Evolutionary conservation across 2,329 filamentous ascomycete genomes (phyloP).

Genomic region (Tolypocladium guangdongense): DNA sequence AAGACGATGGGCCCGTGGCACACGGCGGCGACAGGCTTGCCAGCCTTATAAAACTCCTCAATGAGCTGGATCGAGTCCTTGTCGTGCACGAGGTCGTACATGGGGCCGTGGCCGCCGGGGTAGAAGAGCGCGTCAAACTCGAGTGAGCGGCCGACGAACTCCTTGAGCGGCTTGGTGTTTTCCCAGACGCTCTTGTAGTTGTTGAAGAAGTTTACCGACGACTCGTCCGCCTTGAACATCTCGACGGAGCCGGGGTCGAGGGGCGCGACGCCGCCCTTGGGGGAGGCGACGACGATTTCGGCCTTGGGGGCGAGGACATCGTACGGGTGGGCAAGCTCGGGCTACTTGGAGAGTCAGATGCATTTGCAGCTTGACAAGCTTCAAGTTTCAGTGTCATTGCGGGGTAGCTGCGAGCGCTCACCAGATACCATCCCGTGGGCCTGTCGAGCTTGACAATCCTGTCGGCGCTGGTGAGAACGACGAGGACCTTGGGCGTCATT

Average conservation of each 20-base stretch:
- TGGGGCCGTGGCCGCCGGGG: conserved; percentile 50
- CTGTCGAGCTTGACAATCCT: conserved; percentile 34
- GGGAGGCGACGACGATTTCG: conserved; percentile 49
- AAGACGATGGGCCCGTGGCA: conserved; percentile 60
- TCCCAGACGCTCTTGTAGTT: conserved; percentile 51
- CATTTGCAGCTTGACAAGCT: background rate
- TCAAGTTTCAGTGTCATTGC: no score
- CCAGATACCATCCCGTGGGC: conserved; percentile 62
- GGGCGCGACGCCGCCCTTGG: conserved; percentile 49
- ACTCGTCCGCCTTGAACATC: conserved; percentile 39
- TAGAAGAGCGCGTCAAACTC: conserved; percentile 55
- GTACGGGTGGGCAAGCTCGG: conserved; percentile 56
- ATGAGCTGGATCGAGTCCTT: conserved; percentile 47
- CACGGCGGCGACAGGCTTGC: conserved; percentile 54
- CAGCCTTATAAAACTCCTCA: conserved; percentile 47
- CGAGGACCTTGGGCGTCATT: conserved; percentile 52
- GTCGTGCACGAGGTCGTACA: conserved; percentile 55
- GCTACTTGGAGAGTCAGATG: conserved; percentile 19
- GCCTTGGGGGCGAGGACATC: conserved; percentile 42
- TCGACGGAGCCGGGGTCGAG: conserved; percentile 49
- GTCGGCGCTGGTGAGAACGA: conserved; percentile 57
- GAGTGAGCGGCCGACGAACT: conserved; percentile 41
- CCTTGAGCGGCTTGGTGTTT: conserved; percentile 46
- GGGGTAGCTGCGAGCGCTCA: conserved; percentile 19
- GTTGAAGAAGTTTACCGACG: conserved; percentile 42